Percentiles rank a stretch among this genome's conserved stretches.
Evolutionary conservation across 495 filamentous ascomycete genomes (phyloP).

Genomic region (Aspergillus egyptiacus): DNA sequence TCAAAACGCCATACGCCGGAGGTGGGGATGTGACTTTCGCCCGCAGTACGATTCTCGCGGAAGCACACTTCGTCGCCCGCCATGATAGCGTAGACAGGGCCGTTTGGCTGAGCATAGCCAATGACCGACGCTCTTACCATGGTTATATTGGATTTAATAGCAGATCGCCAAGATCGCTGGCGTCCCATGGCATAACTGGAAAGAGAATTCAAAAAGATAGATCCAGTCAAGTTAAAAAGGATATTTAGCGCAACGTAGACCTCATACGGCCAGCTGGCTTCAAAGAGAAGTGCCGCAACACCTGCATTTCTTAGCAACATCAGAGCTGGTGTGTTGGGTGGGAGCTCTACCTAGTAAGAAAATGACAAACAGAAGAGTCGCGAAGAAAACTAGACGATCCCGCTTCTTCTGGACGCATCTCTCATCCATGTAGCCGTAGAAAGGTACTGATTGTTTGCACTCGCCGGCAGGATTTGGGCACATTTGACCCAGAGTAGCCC

Average conservation of each 20-base stretch:
- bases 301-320: conserved; percentile 39
- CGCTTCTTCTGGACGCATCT: background rate
- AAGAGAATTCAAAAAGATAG: conserved; percentile 74
- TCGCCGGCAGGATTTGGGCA: too few species aligned
- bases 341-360: background rate
- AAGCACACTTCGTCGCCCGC: conserved; percentile 57
- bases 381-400: background rate
- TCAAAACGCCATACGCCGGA: conserved; percentile 84
- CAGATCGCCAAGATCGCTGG: conserved; percentile 34
- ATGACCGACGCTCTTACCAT: conserved; percentile 39
- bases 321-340: background rate
- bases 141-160: conserved; percentile 15
- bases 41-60: conserved; percentile 13
- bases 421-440: too few species aligned
- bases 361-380: background rate
- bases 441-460: too few species aligned
- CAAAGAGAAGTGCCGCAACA: conserved; percentile 60
- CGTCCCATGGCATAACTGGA: conserved; percentile 64
- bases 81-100: conserved; percentile 58
- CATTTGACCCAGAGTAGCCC: too few species aligned
- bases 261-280: conserved; percentile 48
- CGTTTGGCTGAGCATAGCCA: conserved; percentile 54
- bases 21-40: conserved; percentile 51
- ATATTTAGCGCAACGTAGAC: conserved; percentile 73
- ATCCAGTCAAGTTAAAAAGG: conserved; percentile 61